Evolutionary conservation across 2,329 filamentous ascomycete species (phyloP).

Genomic region (Bretziella fagacearum): DNA sequence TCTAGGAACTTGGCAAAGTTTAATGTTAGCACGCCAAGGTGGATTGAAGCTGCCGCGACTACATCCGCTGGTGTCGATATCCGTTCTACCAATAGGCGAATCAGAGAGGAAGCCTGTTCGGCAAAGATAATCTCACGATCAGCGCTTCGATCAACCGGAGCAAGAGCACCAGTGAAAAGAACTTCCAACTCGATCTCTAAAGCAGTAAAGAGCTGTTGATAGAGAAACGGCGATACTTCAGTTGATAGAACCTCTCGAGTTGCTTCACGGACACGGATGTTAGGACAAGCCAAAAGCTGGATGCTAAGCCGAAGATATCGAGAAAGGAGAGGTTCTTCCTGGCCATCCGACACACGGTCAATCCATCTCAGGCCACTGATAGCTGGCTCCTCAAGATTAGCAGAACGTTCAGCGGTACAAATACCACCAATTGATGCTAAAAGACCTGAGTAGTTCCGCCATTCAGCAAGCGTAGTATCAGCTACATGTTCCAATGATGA

Average conservation of each 20-base stretch:
- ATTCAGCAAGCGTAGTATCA: slow-evolving; percentile 42
- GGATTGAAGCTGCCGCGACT: slow-evolving; percentile 43
- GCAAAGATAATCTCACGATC: slow-evolving; percentile 49
- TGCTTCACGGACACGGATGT: slow-evolving; percentile 47
- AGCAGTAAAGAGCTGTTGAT: slow-evolving; percentile 46
- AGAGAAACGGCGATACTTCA: slow-evolving; percentile 46
- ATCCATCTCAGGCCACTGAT: slow-evolving; percentile 46
- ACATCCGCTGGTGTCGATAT: slow-evolving; percentile 46
- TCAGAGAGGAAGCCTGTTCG: slow-evolving; percentile 47
- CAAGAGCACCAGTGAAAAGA: slow-evolving; percentile 40
- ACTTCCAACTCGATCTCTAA: slow-evolving; percentile 47
- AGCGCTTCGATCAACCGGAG: slow-evolving; percentile 32
- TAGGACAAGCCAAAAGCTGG: slow-evolving; percentile 46
- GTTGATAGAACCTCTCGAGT: slow-evolving; percentile 48
- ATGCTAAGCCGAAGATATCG: slow-evolving; percentile 47
- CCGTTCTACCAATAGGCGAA: slow-evolving; percentile 46
- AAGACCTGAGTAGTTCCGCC: slow-evolving; percentile 54
- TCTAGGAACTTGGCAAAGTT: slow-evolving; percentile 53
- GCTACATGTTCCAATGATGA: slow-evolving; percentile 33
- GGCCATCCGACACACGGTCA: slow-evolving; percentile 40
- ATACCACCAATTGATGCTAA: slow-evolving; percentile 49
- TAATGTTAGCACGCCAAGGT: slow-evolving; percentile 45
- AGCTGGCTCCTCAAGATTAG: slow-evolving; percentile 39
- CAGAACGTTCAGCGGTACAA: slow-evolving; percentile 43
- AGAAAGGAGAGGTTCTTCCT: slow-evolving; percentile 42